Evolutionary conservation across 2,329 filamentous ascomycete genomes (phyloP).

Genomic region (Hypoxylon sp.): DNA sequence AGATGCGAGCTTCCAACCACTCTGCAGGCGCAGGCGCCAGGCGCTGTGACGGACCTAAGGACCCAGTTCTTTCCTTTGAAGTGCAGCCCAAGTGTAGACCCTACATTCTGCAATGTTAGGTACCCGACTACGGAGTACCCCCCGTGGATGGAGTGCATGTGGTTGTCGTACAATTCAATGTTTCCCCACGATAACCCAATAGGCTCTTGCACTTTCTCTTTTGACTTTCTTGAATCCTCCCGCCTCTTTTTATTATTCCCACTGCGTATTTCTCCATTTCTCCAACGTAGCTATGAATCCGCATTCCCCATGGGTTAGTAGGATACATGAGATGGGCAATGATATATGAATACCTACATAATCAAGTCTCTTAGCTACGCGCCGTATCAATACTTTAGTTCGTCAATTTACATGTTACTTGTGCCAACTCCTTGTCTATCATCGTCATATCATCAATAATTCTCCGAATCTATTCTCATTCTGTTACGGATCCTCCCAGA

Average conservation of each 20-base stretch:
- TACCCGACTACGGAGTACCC: slow-evolving; percentile 12
- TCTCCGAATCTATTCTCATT: slow-evolving; percentile 20
- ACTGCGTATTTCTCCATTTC: background rate
- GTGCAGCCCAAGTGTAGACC: slow-evolving; percentile 16
- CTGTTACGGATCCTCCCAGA: slow-evolving; percentile 16
- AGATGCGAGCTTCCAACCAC: slow-evolving; percentile 27
- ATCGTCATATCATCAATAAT: background rate
- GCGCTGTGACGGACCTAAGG: slow-evolving; percentile 25
- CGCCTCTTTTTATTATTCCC: slow-evolving; percentile 29
- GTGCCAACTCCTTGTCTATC: background rate
- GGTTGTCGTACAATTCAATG: slow-evolving; percentile 33
- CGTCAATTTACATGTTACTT: slow-evolving; percentile 6
- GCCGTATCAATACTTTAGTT: slow-evolving; percentile 1
- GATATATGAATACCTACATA: background rate
- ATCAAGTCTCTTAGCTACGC: background rate
- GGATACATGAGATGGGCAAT: too few relatives aligned
- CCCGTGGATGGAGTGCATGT: slow-evolving; percentile 39
- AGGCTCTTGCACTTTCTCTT: slow-evolving; percentile 22
- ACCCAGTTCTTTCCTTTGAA: background rate
- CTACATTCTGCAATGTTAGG: slow-evolving; percentile 22
- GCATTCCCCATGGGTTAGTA: slow-evolving; percentile 2
- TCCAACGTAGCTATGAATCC: background rate
- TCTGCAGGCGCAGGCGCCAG: slow-evolving; percentile 31
- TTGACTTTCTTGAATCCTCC: slow-evolving; percentile 33
- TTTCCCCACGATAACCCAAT: slow-evolving; percentile 28